Evolutionary conservation across 495 filamentous ascomycete genomes (phyloP), one percentile per base, ranked within the genome.

Genomic region (Penicillium ochrochloron): DNA sequence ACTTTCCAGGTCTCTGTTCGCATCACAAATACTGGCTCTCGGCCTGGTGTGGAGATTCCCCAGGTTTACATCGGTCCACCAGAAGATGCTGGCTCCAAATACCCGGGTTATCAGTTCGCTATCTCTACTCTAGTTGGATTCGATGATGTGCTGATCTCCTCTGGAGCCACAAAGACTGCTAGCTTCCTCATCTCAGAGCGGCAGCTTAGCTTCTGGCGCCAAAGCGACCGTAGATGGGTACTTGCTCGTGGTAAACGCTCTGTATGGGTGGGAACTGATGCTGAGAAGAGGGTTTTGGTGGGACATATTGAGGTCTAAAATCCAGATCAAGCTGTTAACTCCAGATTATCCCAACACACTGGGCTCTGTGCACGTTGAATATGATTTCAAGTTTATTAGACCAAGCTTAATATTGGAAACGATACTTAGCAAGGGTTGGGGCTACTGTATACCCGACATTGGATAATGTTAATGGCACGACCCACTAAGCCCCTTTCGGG

Each of bases 231-330:
- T 0, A 21, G 8, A 8, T 56, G 53, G 53, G 53, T 19, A 21
- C n/a, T 56, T 21, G 53, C 31, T 34, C 17, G 31, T 21, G 33
- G 53, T 10, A 35, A 34, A 0, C 31, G 53, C n/a, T 33, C 50
- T 31, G 29, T 53, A 53, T 53, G 50, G 21, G 50, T 33, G 19
- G 50, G 31, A 11, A 56, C 53, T 56, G 33, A 56, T 56, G 31
- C 31, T 33, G 53, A 34, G 11, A 21, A 23, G 10, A 56, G 19
- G 9, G 25, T 15, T n/a, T 34, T 56, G 11, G 27, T 56, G 29
- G 31, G 31, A 2, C 14, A 34, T 12, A n/a, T 21, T 35, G 31
- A 23, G 2, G 29, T 34, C 17, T 35, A 21, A 15, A 35, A 2
- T 15, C 31, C 17, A 17, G 27, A 19, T 55, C 1, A 21, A 46